Evolutionary conservation across 257 asterid genomes (phyloP).

Genomic region (Solanum phureja): DNA sequence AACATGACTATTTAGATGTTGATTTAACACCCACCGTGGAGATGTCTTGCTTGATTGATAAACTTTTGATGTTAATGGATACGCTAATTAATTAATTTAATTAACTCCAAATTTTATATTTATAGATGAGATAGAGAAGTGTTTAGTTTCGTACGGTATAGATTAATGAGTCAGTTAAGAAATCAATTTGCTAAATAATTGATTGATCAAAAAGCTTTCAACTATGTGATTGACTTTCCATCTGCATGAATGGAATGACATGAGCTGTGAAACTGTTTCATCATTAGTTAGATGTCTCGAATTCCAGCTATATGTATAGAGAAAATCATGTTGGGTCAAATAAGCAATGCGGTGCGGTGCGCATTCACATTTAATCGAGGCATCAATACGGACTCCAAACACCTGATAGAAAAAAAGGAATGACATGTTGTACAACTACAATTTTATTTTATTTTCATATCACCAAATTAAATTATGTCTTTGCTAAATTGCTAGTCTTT

Average conservation of each 20-base stretch:
- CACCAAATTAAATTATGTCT: no score
- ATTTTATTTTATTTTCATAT: no score
- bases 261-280: no score
- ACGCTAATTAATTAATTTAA: slow-evolving; percentile 3
- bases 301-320: no score
- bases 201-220: slow-evolving; percentile 19
- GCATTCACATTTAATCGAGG: no score
- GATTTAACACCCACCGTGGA: slow-evolving; percentile 69
- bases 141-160: slow-evolving; percentile 47
- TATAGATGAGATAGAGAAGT: slow-evolving; percentile 1
- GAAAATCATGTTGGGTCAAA: no score
- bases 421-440: no score
- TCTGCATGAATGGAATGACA: slow-evolving; percentile 32
- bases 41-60: slow-evolving; percentile 50
- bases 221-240: slow-evolving; percentile 44
- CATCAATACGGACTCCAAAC: no score
- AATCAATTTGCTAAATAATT: slow-evolving; percentile 27
- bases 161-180: slow-evolving; percentile 71
- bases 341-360: no score
- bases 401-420: no score
- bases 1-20: slow-evolving; percentile 22
- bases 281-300: no score
- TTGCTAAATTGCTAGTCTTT: no score
- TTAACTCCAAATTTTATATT: not conserved
- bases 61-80: slow-evolving; percentile 45